These are phyloP conservation scores for Rhizopus sp. DNA, from an alignment of 371 early-diverging fungal species.

Conservation along the genomic window DNA sequence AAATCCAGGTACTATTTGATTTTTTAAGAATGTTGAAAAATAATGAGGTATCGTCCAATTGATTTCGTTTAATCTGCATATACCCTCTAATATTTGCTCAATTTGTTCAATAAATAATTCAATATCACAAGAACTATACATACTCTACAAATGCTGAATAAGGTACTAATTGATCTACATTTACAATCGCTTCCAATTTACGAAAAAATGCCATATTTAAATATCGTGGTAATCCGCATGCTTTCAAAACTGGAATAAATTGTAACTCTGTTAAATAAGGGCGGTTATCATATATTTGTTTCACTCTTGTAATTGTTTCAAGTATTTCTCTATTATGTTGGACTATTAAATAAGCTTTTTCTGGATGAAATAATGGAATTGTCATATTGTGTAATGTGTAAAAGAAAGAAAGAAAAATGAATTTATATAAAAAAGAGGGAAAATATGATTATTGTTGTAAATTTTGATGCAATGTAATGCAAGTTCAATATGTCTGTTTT, in stretches of 20 bases:
- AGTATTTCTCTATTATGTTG: no score
- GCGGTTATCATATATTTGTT: conserved; percentile 11
- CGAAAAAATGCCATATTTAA: conserved; percentile 65
- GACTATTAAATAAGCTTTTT: neutral
- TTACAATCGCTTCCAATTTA: no score
- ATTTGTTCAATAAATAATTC: no score
- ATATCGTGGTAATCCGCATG: conserved; percentile 60
- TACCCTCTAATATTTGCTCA: no score
- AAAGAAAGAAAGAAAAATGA: conserved; percentile 28
- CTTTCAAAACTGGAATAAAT: conserved; percentile 57
- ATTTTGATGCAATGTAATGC: conserved; percentile 11
- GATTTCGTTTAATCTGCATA: no score
- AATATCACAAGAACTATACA: no score
- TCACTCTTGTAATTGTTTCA: conserved; percentile 13
- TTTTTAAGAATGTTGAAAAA: conserved; percentile 43
- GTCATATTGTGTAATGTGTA: no score
- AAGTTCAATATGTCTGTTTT: conserved; percentile 18
- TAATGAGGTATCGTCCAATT: no score
- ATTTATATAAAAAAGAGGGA: conserved; percentile 32
- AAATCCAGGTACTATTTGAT: conserved; percentile 26
- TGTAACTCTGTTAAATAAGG: conserved; percentile 39
- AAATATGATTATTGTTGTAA: conserved; percentile 4
- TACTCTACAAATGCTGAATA: conserved; percentile 24
- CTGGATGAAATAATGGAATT: no score
- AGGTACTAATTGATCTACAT: conserved; percentile 5